Conservation (phyloP, 345 rosid species). For the Sonneratia caseolaris region DNA sequence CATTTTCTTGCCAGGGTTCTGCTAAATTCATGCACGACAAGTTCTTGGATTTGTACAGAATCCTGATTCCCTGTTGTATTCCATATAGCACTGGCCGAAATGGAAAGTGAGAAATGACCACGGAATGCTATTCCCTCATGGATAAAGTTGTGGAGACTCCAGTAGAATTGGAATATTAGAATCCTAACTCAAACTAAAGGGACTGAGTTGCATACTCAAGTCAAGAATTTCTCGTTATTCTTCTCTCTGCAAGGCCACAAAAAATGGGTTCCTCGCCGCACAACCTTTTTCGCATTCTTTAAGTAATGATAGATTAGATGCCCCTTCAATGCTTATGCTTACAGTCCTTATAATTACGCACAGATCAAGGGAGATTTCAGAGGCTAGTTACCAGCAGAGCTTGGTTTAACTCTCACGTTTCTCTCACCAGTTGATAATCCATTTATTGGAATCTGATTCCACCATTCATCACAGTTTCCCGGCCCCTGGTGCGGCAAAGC, state of each 20-base stretch:
- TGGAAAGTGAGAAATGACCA: slow-evolving; percentile 20
- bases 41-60: background rate
- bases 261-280: slow-evolving; percentile 14
- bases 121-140: slow-evolving; percentile 20
- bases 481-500: too few species aligned
- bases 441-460: too few species aligned
- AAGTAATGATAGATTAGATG: slow-evolving; percentile 1
- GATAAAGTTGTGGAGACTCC: slow-evolving; percentile 9
- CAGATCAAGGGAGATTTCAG: too few species aligned
- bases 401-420: too few species aligned
- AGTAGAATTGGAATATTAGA: slow-evolving; percentile 10
- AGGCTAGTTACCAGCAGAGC: too few species aligned
- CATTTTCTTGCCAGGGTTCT: background rate
- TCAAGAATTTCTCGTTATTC: slow-evolving; percentile 15
- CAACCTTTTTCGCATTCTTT: slow-evolving; percentile 1
- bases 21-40: background rate
- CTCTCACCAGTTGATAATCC: too few species aligned
- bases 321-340: too few species aligned
- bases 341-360: too few species aligned
- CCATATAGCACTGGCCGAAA: background rate
- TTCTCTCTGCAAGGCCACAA: slow-evolving; percentile 17
- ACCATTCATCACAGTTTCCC: too few species aligned
- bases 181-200: slow-evolving; percentile 10
- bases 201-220: slow-evolving; percentile 13
- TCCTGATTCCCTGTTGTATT: background rate